These are phyloP conservation scores for Coemansia sp. DNA, from an alignment of 192 early-diverging fungal species.

Conservation along the genomic window DNA sequence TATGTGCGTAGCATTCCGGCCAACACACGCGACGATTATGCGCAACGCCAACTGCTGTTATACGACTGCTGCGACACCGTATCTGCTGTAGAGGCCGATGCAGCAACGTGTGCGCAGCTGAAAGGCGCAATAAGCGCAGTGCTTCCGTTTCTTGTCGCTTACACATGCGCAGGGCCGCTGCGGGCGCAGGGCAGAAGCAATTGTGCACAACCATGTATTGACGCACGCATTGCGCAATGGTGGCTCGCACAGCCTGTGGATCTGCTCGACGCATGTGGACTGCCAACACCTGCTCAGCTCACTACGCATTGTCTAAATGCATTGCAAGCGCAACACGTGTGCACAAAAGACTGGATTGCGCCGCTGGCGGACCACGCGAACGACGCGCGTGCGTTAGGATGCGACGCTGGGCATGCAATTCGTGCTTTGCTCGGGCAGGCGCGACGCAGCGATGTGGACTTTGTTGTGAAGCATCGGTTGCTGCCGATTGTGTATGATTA, in stretches of 20 bases:
- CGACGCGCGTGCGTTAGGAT: constrained; percentile 15
- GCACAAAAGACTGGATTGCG: constrained; percentile 43
- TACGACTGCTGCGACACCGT: constrained; percentile 8
- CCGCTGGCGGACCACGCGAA: constrained; percentile 19
- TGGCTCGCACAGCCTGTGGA: constrained; percentile 20
- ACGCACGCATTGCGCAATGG: constrained; percentile 17
- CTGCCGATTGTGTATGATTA: constrained; percentile 44
- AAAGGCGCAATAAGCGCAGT: background rate
- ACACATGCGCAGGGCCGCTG: constrained; percentile 22
- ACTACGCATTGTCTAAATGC: constrained; percentile 5
- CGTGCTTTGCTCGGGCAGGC: constrained; percentile 7
- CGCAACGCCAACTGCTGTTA: constrained; percentile 31
- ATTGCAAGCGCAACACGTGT: constrained; percentile 13
- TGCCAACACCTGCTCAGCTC: constrained; percentile 24
- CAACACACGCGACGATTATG: background rate
- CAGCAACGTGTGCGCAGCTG: background rate
- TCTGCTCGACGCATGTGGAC: constrained; percentile 6
- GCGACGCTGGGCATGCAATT: background rate
- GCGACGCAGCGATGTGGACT: constrained; percentile 24
- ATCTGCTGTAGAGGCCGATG: background rate
- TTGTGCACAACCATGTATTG: constrained; percentile 9
- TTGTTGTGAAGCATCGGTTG: constrained; percentile 31
- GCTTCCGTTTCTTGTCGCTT: constrained; percentile 20
- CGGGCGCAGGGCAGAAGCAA: constrained; percentile 6
- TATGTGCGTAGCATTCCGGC: constrained; percentile 21